These are phyloP conservation scores for Alternaria gansuensis DNA, from an alignment of 2,329 filamentous ascomycete species.

Conservation along the genomic window DNA sequence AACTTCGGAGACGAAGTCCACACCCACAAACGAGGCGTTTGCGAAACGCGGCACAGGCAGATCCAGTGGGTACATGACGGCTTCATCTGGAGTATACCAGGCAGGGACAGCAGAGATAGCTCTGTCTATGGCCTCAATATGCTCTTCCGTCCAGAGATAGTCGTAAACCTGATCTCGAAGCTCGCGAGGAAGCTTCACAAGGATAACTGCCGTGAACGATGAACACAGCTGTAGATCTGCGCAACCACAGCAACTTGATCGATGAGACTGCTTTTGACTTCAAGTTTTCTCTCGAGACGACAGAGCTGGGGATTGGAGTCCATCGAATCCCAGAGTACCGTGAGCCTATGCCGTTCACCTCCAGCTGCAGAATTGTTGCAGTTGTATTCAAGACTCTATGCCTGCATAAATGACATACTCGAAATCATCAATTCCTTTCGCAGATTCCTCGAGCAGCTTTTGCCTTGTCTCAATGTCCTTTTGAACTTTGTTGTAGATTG, in stretches of 20 bases:
- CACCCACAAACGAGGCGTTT: conserved; percentile 10
- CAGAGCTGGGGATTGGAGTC: background rate
- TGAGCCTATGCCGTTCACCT: background rate
- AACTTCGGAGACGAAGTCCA: conserved; percentile 15
- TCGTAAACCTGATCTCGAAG: conserved; percentile 19
- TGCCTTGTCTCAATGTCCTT: background rate
- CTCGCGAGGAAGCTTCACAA: conserved; percentile 14
- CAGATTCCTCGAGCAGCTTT: background rate
- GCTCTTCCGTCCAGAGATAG: conserved; percentile 10
- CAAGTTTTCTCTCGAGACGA: background rate
- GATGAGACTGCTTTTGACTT: background rate
- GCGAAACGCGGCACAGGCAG: conserved; percentile 15
- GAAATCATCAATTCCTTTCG: background rate
- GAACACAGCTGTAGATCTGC: conserved; percentile 6
- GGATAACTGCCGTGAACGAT: conserved; percentile 5
- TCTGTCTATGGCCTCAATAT: conserved; percentile 7
- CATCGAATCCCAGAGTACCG: background rate
- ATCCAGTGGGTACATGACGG: background rate
- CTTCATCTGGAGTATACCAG: background rate
- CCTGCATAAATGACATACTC: background rate
- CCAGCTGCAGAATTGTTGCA: background rate
- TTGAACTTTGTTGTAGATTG: background rate
- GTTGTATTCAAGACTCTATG: background rate
- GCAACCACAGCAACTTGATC: background rate
- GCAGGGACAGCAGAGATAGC: background rate